phyloP scores from a whole-genome alignment of 805 yeast species.

The Wickerhamiella kazuoi region DNA sequence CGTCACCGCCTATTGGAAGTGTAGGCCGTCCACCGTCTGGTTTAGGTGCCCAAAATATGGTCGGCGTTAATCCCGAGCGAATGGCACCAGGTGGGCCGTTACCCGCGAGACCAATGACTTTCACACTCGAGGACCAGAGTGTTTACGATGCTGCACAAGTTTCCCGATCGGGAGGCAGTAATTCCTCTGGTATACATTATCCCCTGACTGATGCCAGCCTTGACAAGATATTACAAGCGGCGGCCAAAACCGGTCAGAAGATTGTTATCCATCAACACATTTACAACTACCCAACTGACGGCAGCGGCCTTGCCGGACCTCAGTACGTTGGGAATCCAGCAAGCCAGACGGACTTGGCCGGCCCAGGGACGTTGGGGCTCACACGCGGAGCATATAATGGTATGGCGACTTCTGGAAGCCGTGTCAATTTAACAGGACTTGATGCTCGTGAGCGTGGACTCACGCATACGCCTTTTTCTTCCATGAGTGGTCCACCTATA shows the following conservation, averaged over 20 bases:
- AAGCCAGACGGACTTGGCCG: background rate
- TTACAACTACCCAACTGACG: conserved; percentile 16
- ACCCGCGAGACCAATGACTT: background rate
- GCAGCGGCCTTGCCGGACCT: background rate
- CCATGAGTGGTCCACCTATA: background rate
- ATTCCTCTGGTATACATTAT: conserved; percentile 7
- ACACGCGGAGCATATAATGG: too few species aligned
- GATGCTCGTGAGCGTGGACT: background rate
- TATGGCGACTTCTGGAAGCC: background rate
- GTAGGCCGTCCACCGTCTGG: background rate
- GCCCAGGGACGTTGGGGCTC: background rate
- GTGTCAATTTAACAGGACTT: too few species aligned
- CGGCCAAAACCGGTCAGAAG: conserved; percentile 14
- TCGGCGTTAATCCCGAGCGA: background rate
- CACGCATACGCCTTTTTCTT: background rate
- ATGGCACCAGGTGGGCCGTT: background rate
- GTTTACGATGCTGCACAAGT: background rate
- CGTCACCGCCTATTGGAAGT: too few species aligned
- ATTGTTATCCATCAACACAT: conserved; percentile 72
- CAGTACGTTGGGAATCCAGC: background rate
- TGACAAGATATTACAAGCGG: conserved; percentile 13
- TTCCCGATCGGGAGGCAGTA: background rate
- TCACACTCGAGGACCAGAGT: background rate
- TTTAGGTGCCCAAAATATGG: background rate
- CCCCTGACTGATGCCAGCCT: conserved; percentile 13